Percentiles rank a stretch among this genome's conserved stretches.
Conservation (phyloP, 306 rosid species). For the Lithocarpus polystachyus region DNA sequence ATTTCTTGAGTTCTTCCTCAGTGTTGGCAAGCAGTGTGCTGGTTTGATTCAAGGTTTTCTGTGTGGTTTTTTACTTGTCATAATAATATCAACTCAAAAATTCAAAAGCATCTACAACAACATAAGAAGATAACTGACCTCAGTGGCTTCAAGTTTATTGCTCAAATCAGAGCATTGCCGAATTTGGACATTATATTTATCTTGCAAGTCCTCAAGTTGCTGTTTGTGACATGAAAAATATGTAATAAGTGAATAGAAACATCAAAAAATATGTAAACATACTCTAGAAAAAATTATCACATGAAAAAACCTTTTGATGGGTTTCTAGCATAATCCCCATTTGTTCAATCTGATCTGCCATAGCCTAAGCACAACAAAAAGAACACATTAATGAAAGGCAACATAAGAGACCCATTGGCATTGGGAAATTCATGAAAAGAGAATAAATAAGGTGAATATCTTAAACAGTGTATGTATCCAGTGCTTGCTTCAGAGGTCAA, state of each 20-base stretch:
- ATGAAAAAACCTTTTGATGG: constrained; percentile 70
- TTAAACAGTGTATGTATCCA: not conserved
- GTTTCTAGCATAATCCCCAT: constrained; percentile 66
- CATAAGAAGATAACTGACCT: constrained; percentile 45
- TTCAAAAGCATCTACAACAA: not conserved
- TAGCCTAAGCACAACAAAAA: constrained; percentile 51
- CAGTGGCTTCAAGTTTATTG: constrained; percentile 73
- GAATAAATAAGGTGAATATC: not conserved
- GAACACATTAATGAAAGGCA: not conserved
- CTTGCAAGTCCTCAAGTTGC: constrained; percentile 78
- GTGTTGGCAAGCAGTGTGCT: constrained; percentile 55
- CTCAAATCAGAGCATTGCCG: constrained; percentile 65
- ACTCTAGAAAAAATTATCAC: not conserved
- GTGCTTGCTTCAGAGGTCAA: not conserved
- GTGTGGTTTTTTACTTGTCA: constrained; percentile 9
- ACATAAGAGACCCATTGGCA: not conserved
- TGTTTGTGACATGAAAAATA: constrained; percentile 26
- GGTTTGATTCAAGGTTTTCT: constrained; percentile 74
- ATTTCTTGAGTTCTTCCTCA: constrained; percentile 70
- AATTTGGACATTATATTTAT: constrained; percentile 56
- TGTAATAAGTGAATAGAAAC: constrained; percentile 7
- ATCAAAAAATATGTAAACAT: not conserved
- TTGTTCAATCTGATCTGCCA: constrained; percentile 94
- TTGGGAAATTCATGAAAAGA: not conserved
- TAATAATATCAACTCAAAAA: constrained; percentile 1